Evolutionary conservation across 805 yeast species (phyloP).

Genomic region (Schizosaccharomyces japonicus): DNA sequence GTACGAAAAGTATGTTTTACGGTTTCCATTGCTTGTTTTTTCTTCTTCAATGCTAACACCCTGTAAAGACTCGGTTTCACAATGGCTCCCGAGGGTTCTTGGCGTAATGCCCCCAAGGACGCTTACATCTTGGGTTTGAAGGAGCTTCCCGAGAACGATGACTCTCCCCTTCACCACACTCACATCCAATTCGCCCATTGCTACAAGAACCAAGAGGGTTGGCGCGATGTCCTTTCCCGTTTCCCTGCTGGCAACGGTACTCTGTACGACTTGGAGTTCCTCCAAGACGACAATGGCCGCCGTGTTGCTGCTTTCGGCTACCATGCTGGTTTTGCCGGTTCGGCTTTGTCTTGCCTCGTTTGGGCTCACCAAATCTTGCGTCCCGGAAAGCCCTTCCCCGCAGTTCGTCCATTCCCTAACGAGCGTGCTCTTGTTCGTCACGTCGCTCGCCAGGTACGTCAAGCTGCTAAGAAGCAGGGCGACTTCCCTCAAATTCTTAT

Average conservation of each 20-base stretch:
- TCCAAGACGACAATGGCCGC: slow-evolving; percentile 84
- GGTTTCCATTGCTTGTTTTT: too few relatives aligned
- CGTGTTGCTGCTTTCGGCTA: slow-evolving; percentile 99
- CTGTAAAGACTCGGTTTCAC: slow-evolving; percentile 44
- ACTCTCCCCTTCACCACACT: slow-evolving; percentile 81
- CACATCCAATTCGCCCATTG: slow-evolving; percentile 98
- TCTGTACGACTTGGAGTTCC: slow-evolving; percentile 79
- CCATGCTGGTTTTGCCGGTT: slow-evolving; percentile 99
- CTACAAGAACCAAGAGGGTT: slow-evolving; percentile 90
- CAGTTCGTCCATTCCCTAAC: slow-evolving; percentile 59
- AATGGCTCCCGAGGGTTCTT: slow-evolving; percentile 79
- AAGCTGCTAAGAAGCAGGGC: slow-evolving; percentile 16
- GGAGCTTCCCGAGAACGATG: slow-evolving; percentile 74
- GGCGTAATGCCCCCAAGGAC: slow-evolving; percentile 78
- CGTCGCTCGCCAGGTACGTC: slow-evolving; percentile 23
- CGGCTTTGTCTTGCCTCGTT: slow-evolving; percentile 81
- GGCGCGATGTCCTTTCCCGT: slow-evolving; percentile 74
- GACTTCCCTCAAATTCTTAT: slow-evolving; percentile 51
- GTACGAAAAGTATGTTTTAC: slow-evolving; percentile 25
- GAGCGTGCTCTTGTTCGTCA: slow-evolving; percentile 54
- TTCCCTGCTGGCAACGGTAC: slow-evolving; percentile 81
- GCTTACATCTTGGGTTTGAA: slow-evolving; percentile 81
- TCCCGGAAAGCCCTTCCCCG: slow-evolving; percentile 40
- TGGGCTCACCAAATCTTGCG: slow-evolving; percentile 77
- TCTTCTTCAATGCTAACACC: background rate